Evolutionary conservation across 2,329 filamentous ascomycete species (phyloP).

Genomic region (Fusarium mexicanum): DNA sequence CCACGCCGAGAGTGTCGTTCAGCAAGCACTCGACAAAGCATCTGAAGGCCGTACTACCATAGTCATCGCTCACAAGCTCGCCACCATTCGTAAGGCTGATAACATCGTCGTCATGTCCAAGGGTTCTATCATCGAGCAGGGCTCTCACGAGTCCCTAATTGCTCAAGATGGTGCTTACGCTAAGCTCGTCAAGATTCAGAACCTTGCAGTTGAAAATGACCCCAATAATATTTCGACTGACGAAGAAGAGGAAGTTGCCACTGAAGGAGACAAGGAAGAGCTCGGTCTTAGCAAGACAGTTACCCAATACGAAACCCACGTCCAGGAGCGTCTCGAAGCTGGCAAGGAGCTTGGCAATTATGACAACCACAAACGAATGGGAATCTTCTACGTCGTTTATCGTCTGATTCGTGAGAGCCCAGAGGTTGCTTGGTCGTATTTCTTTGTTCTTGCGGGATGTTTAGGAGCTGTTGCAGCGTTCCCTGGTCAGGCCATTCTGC

Average conservation of each 20-base stretch:
- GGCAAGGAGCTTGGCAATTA: slow-evolving; percentile 52
- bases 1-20: slow-evolving; percentile 58
- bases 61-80: slow-evolving; percentile 69
- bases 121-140: slow-evolving; percentile 42
- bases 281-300: slow-evolving; percentile 42
- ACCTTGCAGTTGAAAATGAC: slow-evolving; percentile 44
- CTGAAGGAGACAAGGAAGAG: slow-evolving; percentile 30
- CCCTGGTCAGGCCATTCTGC: slow-evolving; percentile 56
- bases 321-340: slow-evolving; percentile 45
- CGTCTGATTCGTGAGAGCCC: slow-evolving; percentile 52
- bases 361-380: slow-evolving; percentile 46
- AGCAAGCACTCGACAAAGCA: slow-evolving; percentile 62
- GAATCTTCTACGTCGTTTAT: slow-evolving; percentile 44
- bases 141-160: slow-evolving; percentile 61
- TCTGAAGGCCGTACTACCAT: slow-evolving; percentile 68
- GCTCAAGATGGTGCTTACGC: slow-evolving; percentile 59
- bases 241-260: slow-evolving; percentile 36
- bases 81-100: slow-evolving; percentile 46
- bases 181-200: slow-evolving; percentile 58
- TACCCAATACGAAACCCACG: slow-evolving; percentile 45
- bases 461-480: slow-evolving; percentile 50
- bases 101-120: slow-evolving; percentile 46
- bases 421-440: slow-evolving; percentile 49
- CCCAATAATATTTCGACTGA: slow-evolving; percentile 37
- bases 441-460: slow-evolving; percentile 46